Evolutionary conservation across 1,284 basidiomycete genomes (phyloP).

Genomic region (Rhodotorula glutinis): DNA sequence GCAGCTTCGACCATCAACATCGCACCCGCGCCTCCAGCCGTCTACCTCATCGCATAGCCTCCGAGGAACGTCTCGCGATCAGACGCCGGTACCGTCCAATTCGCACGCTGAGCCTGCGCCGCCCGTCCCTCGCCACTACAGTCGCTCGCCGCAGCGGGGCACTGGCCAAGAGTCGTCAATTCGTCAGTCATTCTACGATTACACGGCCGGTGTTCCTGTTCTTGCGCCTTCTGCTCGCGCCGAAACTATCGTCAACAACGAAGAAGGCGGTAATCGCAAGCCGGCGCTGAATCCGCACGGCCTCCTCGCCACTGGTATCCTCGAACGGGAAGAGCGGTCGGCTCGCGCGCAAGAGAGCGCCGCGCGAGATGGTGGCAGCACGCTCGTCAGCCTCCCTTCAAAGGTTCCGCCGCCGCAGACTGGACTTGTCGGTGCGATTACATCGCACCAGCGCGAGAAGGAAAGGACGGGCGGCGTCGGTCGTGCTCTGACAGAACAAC

Average conservation of each 20-base stretch:
- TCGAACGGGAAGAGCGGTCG: slow-evolving; percentile 91
- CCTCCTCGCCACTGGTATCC: slow-evolving; percentile 85
- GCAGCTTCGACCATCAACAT: background rate
- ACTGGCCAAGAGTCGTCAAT: background rate
- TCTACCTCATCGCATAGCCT: slow-evolving; percentile 10
- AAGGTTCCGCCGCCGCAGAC: slow-evolving; percentile 94
- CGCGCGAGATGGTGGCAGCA: slow-evolving; percentile 81
- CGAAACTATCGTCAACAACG: slow-evolving; percentile 1
- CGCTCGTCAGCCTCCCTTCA: slow-evolving; percentile 86
- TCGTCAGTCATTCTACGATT: slow-evolving; percentile 17
- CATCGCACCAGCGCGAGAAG: slow-evolving; percentile 87
- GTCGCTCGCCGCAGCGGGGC: slow-evolving; percentile 12
- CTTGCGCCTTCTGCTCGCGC: slow-evolving; percentile 15
- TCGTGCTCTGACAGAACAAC: slow-evolving; percentile 87
- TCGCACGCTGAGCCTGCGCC: background rate
- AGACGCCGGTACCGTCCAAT: background rate
- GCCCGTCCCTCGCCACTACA: background rate
- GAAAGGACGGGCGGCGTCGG: slow-evolving; percentile 93
- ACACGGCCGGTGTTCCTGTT: background rate
- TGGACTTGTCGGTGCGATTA: slow-evolving; percentile 91
- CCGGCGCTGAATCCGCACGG: slow-evolving; percentile 53
- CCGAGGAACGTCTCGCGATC: background rate
- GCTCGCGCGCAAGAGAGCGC: slow-evolving; percentile 91
- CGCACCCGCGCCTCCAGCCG: slow-evolving; percentile 7
- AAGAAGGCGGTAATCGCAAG: slow-evolving; percentile 28